Evolutionary conservation across 257 asterid genomes (phyloP).

Genomic region (Nicotiana benthamiana): DNA sequence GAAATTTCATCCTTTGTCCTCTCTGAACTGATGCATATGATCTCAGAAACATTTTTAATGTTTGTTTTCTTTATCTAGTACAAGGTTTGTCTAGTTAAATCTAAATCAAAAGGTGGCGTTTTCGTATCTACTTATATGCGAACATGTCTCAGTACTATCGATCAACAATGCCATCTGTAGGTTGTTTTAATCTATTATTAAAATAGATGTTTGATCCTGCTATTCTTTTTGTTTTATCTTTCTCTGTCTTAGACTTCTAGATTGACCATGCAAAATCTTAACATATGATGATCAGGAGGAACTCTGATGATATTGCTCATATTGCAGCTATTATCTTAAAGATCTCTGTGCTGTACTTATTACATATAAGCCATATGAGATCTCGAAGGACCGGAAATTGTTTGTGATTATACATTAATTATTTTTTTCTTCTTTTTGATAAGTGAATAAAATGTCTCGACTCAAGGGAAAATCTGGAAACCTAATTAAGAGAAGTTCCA

Average conservation of each 20-base stretch:
- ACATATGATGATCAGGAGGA: background rate
- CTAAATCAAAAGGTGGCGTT: background rate
- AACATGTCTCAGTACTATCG: background rate
- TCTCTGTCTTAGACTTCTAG: background rate
- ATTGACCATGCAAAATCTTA: background rate
- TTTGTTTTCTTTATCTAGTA: background rate
- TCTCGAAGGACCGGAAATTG: constrained; percentile 1
- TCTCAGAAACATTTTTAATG: background rate
- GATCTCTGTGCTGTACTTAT: background rate
- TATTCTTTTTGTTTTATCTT: background rate
- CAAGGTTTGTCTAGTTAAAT: background rate
- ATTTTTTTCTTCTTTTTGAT: background rate
- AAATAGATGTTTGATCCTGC: background rate
- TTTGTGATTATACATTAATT: background rate
- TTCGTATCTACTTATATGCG: background rate
- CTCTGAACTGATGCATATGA: background rate
- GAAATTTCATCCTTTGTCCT: background rate
- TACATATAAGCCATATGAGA: background rate
- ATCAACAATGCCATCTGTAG: background rate
- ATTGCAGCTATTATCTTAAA: background rate
- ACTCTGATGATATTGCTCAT: background rate
- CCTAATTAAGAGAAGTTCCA: background rate
- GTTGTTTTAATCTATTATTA: background rate
- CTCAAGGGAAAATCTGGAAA: background rate
- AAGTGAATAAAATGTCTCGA: background rate